Conservation (phyloP, 306 rosid species). For the Quercus suber region DNA sequence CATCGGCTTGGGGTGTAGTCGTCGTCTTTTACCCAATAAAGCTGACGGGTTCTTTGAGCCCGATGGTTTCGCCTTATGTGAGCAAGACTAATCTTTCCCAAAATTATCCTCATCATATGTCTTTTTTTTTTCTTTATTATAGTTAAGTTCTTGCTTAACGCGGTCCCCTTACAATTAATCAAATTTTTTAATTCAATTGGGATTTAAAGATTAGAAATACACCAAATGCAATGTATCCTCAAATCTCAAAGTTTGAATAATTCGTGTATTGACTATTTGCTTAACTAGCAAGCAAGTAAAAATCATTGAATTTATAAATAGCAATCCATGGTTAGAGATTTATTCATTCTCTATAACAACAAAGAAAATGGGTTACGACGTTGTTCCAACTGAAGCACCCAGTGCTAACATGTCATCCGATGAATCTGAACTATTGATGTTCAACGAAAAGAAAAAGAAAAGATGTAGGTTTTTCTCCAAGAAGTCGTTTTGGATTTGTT, state of each 20-base stretch:
- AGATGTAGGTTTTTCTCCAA: background rate
- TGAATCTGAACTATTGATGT: background rate
- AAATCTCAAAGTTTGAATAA: background rate
- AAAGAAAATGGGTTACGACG: background rate
- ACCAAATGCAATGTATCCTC: background rate
- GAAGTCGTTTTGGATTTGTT: conserved; percentile 20
- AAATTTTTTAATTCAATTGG: too few species aligned
- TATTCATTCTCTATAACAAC: background rate
- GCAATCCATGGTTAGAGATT: background rate
- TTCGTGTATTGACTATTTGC: background rate
- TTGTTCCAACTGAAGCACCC: conserved; percentile 1
- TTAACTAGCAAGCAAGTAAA: background rate
- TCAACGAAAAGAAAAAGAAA: conserved; percentile 4
- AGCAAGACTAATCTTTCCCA: too few species aligned
- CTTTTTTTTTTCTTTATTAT: too few species aligned
- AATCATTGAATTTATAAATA: background rate
- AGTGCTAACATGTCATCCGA: background rate
- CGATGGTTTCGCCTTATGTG: too few species aligned
- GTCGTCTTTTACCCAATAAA: too few species aligned
- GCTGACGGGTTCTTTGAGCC: too few species aligned
- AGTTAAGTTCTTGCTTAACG: too few species aligned
- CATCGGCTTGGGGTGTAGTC: too few species aligned
- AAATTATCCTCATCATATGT: too few species aligned
- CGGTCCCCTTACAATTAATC: too few species aligned
- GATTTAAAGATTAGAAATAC: background rate